Evolutionary conservation across 73 alveolate species (phyloP), one percentile per base, ranked within the genome.

Genomic region (Paramecium primaurelia): DNA sequence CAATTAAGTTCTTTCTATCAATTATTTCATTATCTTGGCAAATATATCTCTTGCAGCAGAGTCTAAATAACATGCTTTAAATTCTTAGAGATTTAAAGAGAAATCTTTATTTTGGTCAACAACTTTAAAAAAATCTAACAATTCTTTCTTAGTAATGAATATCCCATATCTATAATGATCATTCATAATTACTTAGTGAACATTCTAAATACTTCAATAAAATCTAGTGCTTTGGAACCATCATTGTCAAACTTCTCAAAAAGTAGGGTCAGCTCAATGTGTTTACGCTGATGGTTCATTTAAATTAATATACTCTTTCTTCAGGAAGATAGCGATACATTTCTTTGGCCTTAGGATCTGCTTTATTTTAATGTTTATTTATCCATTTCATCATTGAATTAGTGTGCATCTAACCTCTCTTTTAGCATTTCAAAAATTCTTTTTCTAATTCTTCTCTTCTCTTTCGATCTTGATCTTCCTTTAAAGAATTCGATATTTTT

Each of bases 141-240:
- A 80, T 47, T 80, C 91, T 20, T 45, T 28, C 73, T 80, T 80
- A 10, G 91, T 42, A 25, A 80, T 40, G 47, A 80, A 80, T 9
- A 80, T 45, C 7, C 91, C 91, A 80, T 80, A 80, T 47, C 58
- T 80, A 44, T 45, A 2, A 80, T 34, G 20, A 28, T 64, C 42
- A 64, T 64, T 64, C 51, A 22, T 36, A 32, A 64, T 25, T 64
- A 64, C 84, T 64, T 64, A 64, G 84, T 64, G 84, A 80, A 80
- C 91, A 80, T 80, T 12, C 91, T 40, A 47, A 80, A 80, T 8
- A 80, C 91, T 47, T 80, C 91, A 8, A 80, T 80, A 44, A 80
- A 80, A 47, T 80, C 91, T 45, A 80, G 75, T 25, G 91, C 91
- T 26, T 80, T 80, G 73, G 91, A 80, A 80, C 75, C 91, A 80